Base-by-base conservation (phyloP, 768 basidiomycete species). In the Gymnopilus junonius region DNA sequence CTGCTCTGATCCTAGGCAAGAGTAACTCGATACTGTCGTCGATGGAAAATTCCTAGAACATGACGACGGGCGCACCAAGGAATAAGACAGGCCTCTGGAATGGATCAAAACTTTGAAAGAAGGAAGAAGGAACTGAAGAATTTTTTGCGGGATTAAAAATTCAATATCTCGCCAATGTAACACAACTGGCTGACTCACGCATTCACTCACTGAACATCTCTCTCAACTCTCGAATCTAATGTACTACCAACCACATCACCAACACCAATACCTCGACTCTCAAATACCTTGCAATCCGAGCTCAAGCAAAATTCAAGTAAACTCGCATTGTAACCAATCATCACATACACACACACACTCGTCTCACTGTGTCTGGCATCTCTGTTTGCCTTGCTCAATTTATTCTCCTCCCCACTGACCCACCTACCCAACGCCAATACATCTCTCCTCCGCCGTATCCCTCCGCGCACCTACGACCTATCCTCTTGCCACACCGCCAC, bases 1-100 rank as follows among this genome's bases (percentile, higher is more conserved):
- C 59, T 78, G 63, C 59, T 68, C 57, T 76, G 63, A 70, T 53
- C n/a, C 17, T 5, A 27, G 31, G 35, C 21, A 12, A 20, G 51
- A 42, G 8, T 20, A 29, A 14, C 31, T 37, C 17, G 32, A 35
- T 14, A 15, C 42, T 25, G 45, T 29, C 48, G 17, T 32, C 48
- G 29, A 15, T 8, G 17, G 29, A 51, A 31, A 32, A 31, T 1
- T 15, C 8, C 55, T 20, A 55, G 40, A 45, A 20, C 51, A 42
- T 29, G 40, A 42, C 21, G 5, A 23, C 40, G 56, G 45, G 17
- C 39, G 50, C 40, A n/a, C 6, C 54, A 59, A 42, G 55, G 42
- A 45, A 54, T 27, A 21, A 50, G 12, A 48, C 31, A 34, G 27
- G 34, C 27, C 21, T 34, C 25, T 32, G 53, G 29, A 48, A 39